Evolutionary conservation across 768 basidiomycete genomes (phyloP).

Genomic region (Tylopilus felleus): DNA sequence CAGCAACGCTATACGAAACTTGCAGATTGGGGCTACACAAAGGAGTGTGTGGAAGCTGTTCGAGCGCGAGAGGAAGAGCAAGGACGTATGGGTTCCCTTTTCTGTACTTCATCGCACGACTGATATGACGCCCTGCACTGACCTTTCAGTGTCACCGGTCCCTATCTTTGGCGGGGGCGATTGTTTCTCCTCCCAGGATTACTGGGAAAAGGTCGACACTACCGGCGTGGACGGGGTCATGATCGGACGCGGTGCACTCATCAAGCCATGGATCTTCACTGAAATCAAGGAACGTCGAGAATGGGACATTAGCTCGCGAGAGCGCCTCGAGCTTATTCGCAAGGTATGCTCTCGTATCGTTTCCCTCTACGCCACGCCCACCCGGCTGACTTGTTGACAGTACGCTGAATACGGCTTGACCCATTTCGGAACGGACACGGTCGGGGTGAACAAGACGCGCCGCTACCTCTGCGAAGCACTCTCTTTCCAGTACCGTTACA

Average conservation of each 20-base stretch:
- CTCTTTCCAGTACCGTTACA: slow-evolving; percentile 94
- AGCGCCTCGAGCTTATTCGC: slow-evolving; percentile 75
- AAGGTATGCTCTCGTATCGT: slow-evolving; percentile 45
- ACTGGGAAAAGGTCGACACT: slow-evolving; percentile 72
- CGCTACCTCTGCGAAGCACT: slow-evolving; percentile 94
- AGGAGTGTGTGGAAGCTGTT: slow-evolving; percentile 78
- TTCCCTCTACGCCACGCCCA: background rate
- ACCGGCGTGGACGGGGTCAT: slow-evolving; percentile 93
- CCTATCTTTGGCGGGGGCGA: slow-evolving; percentile 98
- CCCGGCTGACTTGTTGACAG: slow-evolving; percentile 36
- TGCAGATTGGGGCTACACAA: slow-evolving; percentile 95
- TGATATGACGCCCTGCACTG: background rate
- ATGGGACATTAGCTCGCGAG: slow-evolving; percentile 89
- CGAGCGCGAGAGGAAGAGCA: slow-evolving; percentile 68
- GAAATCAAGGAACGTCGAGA: slow-evolving; percentile 90
- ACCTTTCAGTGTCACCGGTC: slow-evolving; percentile 62
- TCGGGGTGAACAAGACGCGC: slow-evolving; percentile 86
- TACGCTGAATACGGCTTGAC: slow-evolving; percentile 84
- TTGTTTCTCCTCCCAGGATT: slow-evolving; percentile 83
- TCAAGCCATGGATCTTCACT: slow-evolving; percentile 96
- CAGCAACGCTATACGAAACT: slow-evolving; percentile 92
- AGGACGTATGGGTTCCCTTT: slow-evolving; percentile 50
- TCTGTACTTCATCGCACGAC: background rate
- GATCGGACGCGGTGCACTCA: slow-evolving; percentile 91
- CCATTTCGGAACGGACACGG: slow-evolving; percentile 84